These are phyloP conservation scores for Triticum dicoccoides DNA, from an alignment of 176 grass and related monocot genomes.

Conservation along the genomic window DNA sequence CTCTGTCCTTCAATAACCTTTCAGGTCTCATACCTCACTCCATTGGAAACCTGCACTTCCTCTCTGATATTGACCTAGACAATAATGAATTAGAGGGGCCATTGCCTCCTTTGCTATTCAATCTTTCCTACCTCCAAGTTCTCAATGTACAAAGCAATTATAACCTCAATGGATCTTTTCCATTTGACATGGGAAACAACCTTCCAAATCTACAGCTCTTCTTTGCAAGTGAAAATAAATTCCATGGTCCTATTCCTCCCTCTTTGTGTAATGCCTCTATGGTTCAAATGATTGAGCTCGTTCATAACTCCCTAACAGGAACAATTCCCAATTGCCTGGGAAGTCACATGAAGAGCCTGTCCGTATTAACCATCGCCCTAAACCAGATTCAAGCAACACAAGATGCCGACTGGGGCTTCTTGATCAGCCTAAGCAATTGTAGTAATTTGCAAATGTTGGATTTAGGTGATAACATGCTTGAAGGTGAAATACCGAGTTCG, in stretches of 20 bases:
- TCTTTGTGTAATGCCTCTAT: constrained; percentile 18
- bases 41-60: neutral
- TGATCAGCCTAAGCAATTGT: constrained; percentile 9
- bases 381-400: constrained; percentile 4
- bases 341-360: neutral
- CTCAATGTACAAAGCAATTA: neutral
- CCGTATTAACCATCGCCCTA: neutral
- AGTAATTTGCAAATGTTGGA: neutral
- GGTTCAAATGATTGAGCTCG: neutral
- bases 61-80: neutral
- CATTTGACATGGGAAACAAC: neutral
- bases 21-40: neutral
- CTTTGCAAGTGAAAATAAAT: neutral
- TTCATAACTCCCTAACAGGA: neutral
- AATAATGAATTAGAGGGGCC: neutral
- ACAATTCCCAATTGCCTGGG: constrained; percentile 17
- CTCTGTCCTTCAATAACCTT: neutral
- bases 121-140: neutral
- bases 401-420: constrained; percentile 9
- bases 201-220: constrained; percentile 4
- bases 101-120: neutral
- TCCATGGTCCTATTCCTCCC: neutral
- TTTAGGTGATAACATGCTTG: neutral
- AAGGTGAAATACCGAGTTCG: neutral
- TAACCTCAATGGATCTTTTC: neutral